Conservation (phyloP, 2,329 filamentous ascomycete genomes). For the Thielaviopsis populi region DNA sequence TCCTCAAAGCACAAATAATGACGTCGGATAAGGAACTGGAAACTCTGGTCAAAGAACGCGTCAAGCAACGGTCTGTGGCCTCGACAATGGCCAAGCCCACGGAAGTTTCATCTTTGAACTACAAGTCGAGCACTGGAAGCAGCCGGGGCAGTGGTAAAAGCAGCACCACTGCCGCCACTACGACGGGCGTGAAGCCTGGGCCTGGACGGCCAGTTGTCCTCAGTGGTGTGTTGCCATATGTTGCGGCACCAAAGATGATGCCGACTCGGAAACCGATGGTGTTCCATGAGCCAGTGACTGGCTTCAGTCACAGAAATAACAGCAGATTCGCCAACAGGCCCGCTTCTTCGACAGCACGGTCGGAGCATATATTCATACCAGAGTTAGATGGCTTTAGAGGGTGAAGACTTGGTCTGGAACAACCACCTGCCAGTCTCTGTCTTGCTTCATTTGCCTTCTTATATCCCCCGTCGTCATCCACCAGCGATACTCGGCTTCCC, state of each 20-base stretch:
- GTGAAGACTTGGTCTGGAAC: background rate
- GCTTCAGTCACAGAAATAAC: background rate
- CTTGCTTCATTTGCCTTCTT: too few relatives aligned
- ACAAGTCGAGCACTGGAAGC: slow-evolving; percentile 18
- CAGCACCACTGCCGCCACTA: background rate
- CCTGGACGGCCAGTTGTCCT: slow-evolving; percentile 18
- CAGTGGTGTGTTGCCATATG: slow-evolving; percentile 26
- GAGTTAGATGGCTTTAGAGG: background rate
- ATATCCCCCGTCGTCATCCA: too few relatives aligned
- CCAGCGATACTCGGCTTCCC: too few relatives aligned
- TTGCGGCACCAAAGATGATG: slow-evolving; percentile 23
- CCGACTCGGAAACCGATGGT: slow-evolving; percentile 11
- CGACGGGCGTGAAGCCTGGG: background rate
- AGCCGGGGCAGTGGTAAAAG: slow-evolving; percentile 20
- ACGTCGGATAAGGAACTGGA: slow-evolving; percentile 57
- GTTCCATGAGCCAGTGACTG: background rate
- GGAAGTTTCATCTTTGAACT: background rate
- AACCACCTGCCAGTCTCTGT: too few relatives aligned
- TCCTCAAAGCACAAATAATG: slow-evolving; percentile 75
- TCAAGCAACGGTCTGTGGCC: background rate
- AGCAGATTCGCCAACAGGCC: background rate
- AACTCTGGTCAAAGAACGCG: slow-evolving; percentile 48
- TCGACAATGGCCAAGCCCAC: background rate
- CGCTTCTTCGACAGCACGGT: background rate
- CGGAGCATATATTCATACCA: background rate